These are phyloP conservation scores for Eucalyptus fibrosa DNA, from an alignment of 345 rosid genomes.

Conservation along the genomic window DNA sequence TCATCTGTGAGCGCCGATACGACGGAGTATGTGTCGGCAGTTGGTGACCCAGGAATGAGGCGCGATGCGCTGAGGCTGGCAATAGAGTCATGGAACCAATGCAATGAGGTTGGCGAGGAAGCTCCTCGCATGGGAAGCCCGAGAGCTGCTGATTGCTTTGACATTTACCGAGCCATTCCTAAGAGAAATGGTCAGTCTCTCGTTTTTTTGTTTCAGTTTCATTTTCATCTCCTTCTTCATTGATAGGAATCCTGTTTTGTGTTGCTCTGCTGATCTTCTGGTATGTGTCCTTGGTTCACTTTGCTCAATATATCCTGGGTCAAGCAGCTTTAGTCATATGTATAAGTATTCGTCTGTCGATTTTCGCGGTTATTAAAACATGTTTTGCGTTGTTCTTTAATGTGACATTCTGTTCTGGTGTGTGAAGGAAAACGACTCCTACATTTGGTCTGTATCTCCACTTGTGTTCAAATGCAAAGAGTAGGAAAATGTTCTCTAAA, in stretches of 20 bases:
- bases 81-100: slow-evolving; percentile 88
- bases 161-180: slow-evolving; percentile 8
- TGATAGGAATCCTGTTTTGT: background rate
- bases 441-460: background rate
- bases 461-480: background rate
- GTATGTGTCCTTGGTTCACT: background rate
- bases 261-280: background rate
- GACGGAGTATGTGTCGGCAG: slow-evolving; percentile 19
- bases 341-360: background rate
- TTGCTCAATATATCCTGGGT: background rate
- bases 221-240: background rate
- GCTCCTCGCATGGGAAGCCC: slow-evolving; percentile 79
- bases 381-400: background rate
- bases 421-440: background rate
- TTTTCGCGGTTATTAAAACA: background rate
- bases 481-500: background rate
- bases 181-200: background rate
- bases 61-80: slow-evolving; percentile 69
- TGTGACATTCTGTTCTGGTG: background rate
- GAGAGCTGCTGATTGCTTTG: slow-evolving; percentile 85
- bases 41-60: slow-evolving; percentile 85
- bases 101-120: slow-evolving; percentile 83
- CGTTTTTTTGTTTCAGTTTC: background rate
- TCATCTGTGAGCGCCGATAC: background rate
- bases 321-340: background rate